Conservation (phyloP, 1,139 yeast genomes). For the Lodderomyces theae region DNA sequence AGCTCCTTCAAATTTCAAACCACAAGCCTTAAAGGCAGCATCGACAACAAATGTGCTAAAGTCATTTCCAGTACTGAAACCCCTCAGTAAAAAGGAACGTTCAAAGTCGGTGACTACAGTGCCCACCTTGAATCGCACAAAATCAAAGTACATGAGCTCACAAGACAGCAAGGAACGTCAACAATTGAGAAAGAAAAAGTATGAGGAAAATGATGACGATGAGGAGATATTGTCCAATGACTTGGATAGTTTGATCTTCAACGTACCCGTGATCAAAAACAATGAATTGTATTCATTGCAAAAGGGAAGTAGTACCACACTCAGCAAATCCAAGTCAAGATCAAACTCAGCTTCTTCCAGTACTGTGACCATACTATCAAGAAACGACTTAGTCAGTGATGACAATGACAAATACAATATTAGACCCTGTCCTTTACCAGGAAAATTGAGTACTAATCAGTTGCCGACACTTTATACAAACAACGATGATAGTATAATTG, state of each 20-base stretch:
- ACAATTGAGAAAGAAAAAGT: slow-evolving; percentile 38
- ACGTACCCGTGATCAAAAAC: slow-evolving; percentile 44
- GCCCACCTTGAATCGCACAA: slow-evolving; percentile 29
- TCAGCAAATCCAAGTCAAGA: background rate
- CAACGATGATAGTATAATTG: slow-evolving; percentile 19
- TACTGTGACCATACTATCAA: slow-evolving; percentile 17
- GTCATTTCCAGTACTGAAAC: slow-evolving; percentile 2
- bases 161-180: slow-evolving; percentile 41
- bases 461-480: slow-evolving; percentile 11
- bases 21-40: slow-evolving; percentile 9
- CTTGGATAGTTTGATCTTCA: slow-evolving; percentile 37
- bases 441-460: slow-evolving; percentile 21
- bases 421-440: slow-evolving; percentile 40
- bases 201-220: slow-evolving; percentile 45
- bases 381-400: slow-evolving; percentile 29
- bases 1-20: slow-evolving; percentile 2
- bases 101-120: slow-evolving; percentile 12
- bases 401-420: slow-evolving; percentile 28
- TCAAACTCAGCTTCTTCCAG: slow-evolving; percentile 3
- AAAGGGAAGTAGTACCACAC: slow-evolving; percentile 1
- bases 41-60: slow-evolving; percentile 11
- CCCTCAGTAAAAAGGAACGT: slow-evolving; percentile 5
- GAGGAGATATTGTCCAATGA: slow-evolving; percentile 41
- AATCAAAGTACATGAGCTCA: slow-evolving; percentile 34
- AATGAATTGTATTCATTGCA: slow-evolving; percentile 27